Base-by-base conservation (phyloP, 441 rosid genomes). In the Macaranga tanarius region DNA sequence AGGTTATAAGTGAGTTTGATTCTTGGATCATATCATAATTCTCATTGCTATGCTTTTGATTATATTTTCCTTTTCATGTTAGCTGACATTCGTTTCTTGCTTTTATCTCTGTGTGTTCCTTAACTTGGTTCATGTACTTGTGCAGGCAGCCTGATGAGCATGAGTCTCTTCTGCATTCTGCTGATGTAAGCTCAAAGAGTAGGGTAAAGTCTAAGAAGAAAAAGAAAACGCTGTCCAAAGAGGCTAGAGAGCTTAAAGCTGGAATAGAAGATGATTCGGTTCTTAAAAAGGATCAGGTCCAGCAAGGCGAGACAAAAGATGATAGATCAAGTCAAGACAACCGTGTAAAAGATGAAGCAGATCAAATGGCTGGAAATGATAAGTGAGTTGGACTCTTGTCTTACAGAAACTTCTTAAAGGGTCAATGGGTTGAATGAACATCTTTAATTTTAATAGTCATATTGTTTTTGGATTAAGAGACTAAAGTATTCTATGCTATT, bases 121-220 rank as follows among this genome's bases (percentile, higher is more conserved):
- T 22, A 19, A 42, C 47, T 31, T 56, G 67, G n/a, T 66, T 65
- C 7, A 59, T 70, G 51, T 17, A 23, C n/a, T 50, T 20, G 17
- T 17, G 16, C 62, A 72, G 79, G 58, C 67, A 66, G 51, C 57
- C 38, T 12, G 58, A 67, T 45, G 16, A 61, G 26, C 22, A 3
- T 45, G 40, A 63, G 10, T 25, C 42, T 72, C 25, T 59, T 9
- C 70, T 42, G 25, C 72, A 47, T 51, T 66, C 50, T 9, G n/a
- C 44, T 23, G 67, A 31, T 25, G 31, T 4, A 16, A 59, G 45
- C 50, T 47, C n/a, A 20, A 72, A 22, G 47, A 70, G 26, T 59
- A 57, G 12, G 16, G 19, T 57, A 45, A 66, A 65, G 71, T n/a
- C 52, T 50, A 73, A 80, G 70, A 76, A 56, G 80, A 80, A 61